Evolutionary conservation across 805 yeast genomes (phyloP), one percentile per base, ranked within the genome.

Genomic region (Wickerhamomyces bisporus): DNA sequence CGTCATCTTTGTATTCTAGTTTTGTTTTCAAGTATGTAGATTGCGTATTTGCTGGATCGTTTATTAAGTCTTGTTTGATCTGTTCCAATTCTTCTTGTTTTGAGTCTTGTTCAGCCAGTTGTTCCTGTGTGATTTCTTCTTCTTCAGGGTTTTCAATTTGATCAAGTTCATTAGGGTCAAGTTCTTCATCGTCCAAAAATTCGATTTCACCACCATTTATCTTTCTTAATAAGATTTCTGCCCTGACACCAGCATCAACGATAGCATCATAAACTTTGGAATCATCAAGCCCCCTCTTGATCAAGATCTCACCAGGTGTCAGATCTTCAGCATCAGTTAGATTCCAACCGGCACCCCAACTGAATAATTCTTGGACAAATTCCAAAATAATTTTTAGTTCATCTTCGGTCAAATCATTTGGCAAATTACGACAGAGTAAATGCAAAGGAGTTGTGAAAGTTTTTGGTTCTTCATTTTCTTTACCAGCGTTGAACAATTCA

Each of bases 301-400:
- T 60, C 18, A 89, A 66, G 7, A 88, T 71, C 59, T 95, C 89
- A 2, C 95, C 98, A 0, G 96, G 87, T 0, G 96, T 86, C 44
- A 80, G 79, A 47, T 77, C 70, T 37, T 80, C 74, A 41, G 68
- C 72, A 57, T 88, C 94, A 3, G 79, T 65, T 49, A 85, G 68
- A 59, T 83, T 81, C 97, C 97, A 89, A 9, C 94, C 95, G 0
- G 95, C 96, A 21, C 97, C 97, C 56, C 78, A 82, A 53, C 85
- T 78, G 47, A 89, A 81, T 41, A 89, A 60, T 16, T 67, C 70
- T 21, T 76, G 75, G 41, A 86, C 77, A 77, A 89, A 70, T 11
- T 62, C 57, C 24, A 62, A 41, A 1, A 80, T 70, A 1, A 75
- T 66, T 1, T 55, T 46, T 39, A 68, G 66, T 39, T 77, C 83